Evolutionary conservation across 768 basidiomycete genomes (phyloP).

Genomic region (Russula sp.): DNA sequence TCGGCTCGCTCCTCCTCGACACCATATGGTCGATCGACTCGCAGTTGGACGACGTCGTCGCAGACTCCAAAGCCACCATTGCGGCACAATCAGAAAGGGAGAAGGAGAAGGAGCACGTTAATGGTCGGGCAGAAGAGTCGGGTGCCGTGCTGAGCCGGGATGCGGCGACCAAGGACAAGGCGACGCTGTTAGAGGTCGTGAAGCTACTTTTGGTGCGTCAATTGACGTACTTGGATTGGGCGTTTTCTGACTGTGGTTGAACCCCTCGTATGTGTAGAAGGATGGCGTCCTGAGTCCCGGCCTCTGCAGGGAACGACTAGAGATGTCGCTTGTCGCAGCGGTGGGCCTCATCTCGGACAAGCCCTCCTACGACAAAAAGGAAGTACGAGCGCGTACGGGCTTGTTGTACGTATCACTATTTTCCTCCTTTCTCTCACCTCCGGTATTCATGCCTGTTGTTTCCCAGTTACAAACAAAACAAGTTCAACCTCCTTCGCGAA

Average conservation of each 20-base stretch:
- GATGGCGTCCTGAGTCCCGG: constrained; percentile 50
- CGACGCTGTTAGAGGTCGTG: constrained; percentile 50
- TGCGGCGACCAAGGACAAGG: constrained; percentile 58
- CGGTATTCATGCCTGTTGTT: not conserved
- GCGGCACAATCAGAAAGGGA: constrained; percentile 11
- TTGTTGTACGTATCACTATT: constrained; percentile 56
- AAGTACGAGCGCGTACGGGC: constrained; percentile 72
- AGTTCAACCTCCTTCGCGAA: constrained; percentile 95
- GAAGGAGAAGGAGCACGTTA: constrained; percentile 13
- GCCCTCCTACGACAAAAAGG: constrained; percentile 63
- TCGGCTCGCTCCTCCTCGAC: constrained; percentile 72
- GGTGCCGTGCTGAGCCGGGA: constrained; percentile 38
- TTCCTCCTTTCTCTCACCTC: not conserved
- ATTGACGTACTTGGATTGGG: constrained; percentile 27
- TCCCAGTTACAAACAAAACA: constrained; percentile 92
- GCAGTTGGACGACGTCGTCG: constrained; percentile 63
- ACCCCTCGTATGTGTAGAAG: constrained; percentile 38
- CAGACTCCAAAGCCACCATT: constrained; percentile 43
- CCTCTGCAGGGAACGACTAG: constrained; percentile 70
- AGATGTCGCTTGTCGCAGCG: constrained; percentile 53
- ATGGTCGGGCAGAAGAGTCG: constrained; percentile 9
- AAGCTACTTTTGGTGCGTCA: constrained; percentile 14
- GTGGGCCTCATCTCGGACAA: constrained; percentile 70
- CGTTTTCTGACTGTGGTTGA: not conserved
- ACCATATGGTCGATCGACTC: constrained; percentile 77